These are phyloP conservation scores for Populus hybrid DNA, from an alignment of 441 rosid genomes.

Conservation along the genomic window DNA sequence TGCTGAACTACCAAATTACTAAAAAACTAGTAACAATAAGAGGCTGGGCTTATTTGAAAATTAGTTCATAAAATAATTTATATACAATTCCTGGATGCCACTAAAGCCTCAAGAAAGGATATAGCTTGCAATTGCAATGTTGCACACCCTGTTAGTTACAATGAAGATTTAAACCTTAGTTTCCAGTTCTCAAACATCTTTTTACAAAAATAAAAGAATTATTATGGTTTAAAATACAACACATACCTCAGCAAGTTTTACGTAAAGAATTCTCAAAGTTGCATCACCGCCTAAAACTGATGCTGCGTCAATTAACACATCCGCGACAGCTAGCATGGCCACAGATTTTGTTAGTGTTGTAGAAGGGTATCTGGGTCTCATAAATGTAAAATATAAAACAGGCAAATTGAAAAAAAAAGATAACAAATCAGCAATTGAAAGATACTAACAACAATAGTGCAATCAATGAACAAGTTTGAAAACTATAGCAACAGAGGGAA, in stretches of 20 bases:
- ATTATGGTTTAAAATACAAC: not conserved
- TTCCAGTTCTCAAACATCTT: not conserved
- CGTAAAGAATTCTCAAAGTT: not conserved
- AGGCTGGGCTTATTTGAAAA: not conserved
- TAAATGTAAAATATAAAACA: no score
- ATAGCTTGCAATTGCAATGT: not conserved
- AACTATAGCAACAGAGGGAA: no score
- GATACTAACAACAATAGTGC: no score
- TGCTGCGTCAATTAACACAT: no score
- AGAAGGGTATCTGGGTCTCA: no score
- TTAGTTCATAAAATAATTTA: not conserved
- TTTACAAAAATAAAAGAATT: not conserved
- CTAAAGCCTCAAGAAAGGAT: not conserved
- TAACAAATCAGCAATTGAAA: no score
- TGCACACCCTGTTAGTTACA: not conserved
- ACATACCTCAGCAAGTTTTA: conserved; percentile 39
- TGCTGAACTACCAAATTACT: conserved; percentile 1
- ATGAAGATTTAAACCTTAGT: not conserved
- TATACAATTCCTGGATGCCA: not conserved
- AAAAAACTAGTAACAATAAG: not conserved
- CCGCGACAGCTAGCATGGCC: no score
- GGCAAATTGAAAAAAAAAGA: no score
- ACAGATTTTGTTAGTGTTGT: no score
- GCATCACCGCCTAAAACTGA: no score
- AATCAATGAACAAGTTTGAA: no score